phyloP scores from a whole-genome alignment of 176 grass and related monocot genomes.

The Hordeum vulgare region DNA sequence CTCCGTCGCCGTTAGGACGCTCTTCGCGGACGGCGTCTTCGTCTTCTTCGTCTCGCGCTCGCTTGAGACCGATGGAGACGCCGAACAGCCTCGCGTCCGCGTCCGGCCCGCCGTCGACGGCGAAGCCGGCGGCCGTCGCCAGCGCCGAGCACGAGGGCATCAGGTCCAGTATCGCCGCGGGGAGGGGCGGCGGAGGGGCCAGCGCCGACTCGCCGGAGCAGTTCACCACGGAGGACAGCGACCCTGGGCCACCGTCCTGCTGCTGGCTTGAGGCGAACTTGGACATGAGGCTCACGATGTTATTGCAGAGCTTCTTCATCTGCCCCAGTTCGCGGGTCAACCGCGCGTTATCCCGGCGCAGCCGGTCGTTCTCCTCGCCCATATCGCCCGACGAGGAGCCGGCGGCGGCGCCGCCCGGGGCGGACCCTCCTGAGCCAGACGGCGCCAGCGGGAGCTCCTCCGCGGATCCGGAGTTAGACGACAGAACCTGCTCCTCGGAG shows the following conservation, averaged over 20 bases:
- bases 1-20: background rate
- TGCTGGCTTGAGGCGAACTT: slow-evolving; percentile 55
- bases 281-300: slow-evolving; percentile 81
- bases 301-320: slow-evolving; percentile 90
- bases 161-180: slow-evolving; percentile 47
- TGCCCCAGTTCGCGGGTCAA: slow-evolving; percentile 70
- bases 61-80: slow-evolving; percentile 56
- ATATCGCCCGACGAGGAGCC: slow-evolving; percentile 38
- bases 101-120: background rate
- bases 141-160: slow-evolving; percentile 44
- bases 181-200: slow-evolving; percentile 15
- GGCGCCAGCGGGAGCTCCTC: slow-evolving; percentile 6
- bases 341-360: slow-evolving; percentile 54
- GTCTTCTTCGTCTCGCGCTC: slow-evolving; percentile 29
- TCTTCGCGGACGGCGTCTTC: slow-evolving; percentile 1
- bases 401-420: background rate
- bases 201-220: slow-evolving; percentile 32
- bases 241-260: background rate
- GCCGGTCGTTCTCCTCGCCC: slow-evolving; percentile 69
- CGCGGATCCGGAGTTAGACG: slow-evolving; percentile 46
- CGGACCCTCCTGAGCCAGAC: slow-evolving; percentile 29
- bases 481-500: slow-evolving; percentile 61
- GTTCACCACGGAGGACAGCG: slow-evolving; percentile 30
- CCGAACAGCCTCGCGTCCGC: slow-evolving; percentile 53
- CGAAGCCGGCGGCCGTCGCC: slow-evolving; percentile 14